Evolutionary conservation across 306 rosid species (phyloP), one percentile per base, ranked within the genome.

Genomic region (Pyrus pyrifolia): DNA sequence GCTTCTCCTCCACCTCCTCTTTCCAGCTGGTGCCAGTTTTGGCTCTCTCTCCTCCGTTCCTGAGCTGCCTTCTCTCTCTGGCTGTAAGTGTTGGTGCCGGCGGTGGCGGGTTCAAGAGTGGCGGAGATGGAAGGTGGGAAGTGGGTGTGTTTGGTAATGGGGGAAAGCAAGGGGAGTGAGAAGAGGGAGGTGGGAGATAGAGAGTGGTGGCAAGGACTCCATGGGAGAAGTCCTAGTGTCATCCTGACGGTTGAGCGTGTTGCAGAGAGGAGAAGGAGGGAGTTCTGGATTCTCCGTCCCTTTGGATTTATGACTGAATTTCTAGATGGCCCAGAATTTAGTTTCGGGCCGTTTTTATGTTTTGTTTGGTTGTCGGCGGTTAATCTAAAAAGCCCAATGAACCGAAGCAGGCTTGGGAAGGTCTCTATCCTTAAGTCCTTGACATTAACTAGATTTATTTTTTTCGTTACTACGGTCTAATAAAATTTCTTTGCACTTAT

Each of bases 1-100:
- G 91, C 87, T 72, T 86, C 72, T 86, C 89, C 80, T 95, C 97
- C 40, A 95, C 96, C 51, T 84, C 84, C 69, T 92, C 97, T 55
- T 83, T 89, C 98, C 98, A 92, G 46, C 79, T 92, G 11, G 78
- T 25, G 5, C 86, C 81, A 72, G 73, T 17, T 53, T 85, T 94
- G 19, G 19, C 53, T 83, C 90, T 84, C 96, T 75, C 98, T 84
- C 25, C 91, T 80, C 83, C 93, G 83, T 88, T 92, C 74, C 89
- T 85, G 57, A 89, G 86, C 4, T 75, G 85, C 85, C 98, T 82
- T 73, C 89, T 83, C 82, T 94, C 97, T 30, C 88, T 81, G 0
- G 90, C 96, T 0, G 89, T 77, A 22, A 92, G 31, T 83, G 85
- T 10, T 74, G 76, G 76, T 74, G 67, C 63, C 25, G 30, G 52